Percentiles rank a stretch among this genome's conserved stretches.
phyloP scores from a whole-genome alignment of 2,329 filamentous ascomycete species.

The Cercospora sp. region DNA sequence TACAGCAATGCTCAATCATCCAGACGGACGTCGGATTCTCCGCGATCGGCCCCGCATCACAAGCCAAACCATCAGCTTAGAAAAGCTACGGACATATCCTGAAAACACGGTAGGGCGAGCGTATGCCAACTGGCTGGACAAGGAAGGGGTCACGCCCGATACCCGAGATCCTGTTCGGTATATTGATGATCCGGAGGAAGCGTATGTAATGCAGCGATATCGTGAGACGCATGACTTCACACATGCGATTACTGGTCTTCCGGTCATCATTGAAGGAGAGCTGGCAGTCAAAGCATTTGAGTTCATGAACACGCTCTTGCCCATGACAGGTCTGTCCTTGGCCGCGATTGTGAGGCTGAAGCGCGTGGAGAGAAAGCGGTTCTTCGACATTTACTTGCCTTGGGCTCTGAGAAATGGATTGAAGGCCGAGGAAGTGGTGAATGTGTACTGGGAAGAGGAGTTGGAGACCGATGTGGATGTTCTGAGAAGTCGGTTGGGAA shows the following conservation, averaged over 20 bases:
- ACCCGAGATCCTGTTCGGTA: slow-evolving; percentile 80
- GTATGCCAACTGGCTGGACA: slow-evolving; percentile 89
- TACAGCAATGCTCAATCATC: slow-evolving; percentile 80
- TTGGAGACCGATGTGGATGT: slow-evolving; percentile 79
- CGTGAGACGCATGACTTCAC: slow-evolving; percentile 98
- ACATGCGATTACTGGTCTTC: slow-evolving; percentile 88
- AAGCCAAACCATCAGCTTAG: slow-evolving; percentile 66
- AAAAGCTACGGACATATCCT: slow-evolving; percentile 70
- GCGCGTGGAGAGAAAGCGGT: slow-evolving; percentile 62
- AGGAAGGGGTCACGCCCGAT: slow-evolving; percentile 89
- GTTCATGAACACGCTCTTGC: slow-evolving; percentile 88
- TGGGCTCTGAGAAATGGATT: slow-evolving; percentile 89
- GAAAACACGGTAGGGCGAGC: slow-evolving; percentile 73
- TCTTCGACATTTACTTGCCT: slow-evolving; percentile 75
- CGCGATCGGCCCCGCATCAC: slow-evolving; percentile 86
- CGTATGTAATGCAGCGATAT: slow-evolving; percentile 98
- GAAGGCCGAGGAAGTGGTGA: slow-evolving; percentile 76
- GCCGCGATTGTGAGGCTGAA: slow-evolving; percentile 69
- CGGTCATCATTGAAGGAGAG: slow-evolving; percentile 91
- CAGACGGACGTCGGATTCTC: slow-evolving; percentile 87
- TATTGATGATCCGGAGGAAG: slow-evolving; percentile 92
- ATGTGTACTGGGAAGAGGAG: slow-evolving; percentile 97
- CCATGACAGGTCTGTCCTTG: slow-evolving; percentile 89
- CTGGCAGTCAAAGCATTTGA: slow-evolving; percentile 97
- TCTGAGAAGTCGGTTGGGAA: slow-evolving; percentile 71